phyloP scores from a whole-genome alignment of 176 grass and related monocot genomes.

The Canna indica region DNA sequence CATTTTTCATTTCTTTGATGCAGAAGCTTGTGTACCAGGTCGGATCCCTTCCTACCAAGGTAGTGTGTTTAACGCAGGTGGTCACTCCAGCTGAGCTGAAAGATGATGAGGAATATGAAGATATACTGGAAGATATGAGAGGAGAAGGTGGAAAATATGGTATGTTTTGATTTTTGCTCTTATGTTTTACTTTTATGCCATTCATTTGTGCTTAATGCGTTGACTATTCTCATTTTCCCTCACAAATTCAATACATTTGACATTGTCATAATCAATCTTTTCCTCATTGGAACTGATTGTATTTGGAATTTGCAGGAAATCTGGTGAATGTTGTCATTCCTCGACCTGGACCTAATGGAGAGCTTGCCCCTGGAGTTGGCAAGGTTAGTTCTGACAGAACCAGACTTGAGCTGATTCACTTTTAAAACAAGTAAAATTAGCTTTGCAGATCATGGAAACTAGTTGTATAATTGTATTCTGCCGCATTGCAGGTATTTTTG shows the following conservation, averaged over 20 bases:
- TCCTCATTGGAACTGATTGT: conserved; percentile 3
- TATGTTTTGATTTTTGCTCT: conserved; percentile 26
- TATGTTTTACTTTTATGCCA: background rate
- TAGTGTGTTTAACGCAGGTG: conserved; percentile 81
- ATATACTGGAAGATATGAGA: conserved; percentile 95
- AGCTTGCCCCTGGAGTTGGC: conserved; percentile 57
- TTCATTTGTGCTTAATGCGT: background rate
- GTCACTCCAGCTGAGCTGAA: conserved; percentile 62
- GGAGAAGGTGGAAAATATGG: conserved; percentile 88
- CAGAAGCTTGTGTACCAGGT: conserved; percentile 81
- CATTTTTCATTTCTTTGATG: background rate
- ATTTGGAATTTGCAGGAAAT: conserved; percentile 50
- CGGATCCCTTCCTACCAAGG: conserved; percentile 66
- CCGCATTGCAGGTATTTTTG: conserved; percentile 65
- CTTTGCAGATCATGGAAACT: background rate
- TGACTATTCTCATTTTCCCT: background rate
- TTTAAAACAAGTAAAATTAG: background rate
- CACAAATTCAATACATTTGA: background rate
- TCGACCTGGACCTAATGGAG: conserved; percentile 59
- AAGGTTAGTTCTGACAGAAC: conserved; percentile 46
- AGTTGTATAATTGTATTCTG: background rate
- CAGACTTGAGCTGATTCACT: background rate
- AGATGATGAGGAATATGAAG: conserved; percentile 88
- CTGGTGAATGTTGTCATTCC: conserved; percentile 87
- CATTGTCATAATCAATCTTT: conserved; percentile 17